Evolutionary conservation across 2,329 filamentous ascomycete genomes (phyloP), one percentile per base, ranked within the genome.

Genomic region (Phaeosphaeriaceae sp.): DNA sequence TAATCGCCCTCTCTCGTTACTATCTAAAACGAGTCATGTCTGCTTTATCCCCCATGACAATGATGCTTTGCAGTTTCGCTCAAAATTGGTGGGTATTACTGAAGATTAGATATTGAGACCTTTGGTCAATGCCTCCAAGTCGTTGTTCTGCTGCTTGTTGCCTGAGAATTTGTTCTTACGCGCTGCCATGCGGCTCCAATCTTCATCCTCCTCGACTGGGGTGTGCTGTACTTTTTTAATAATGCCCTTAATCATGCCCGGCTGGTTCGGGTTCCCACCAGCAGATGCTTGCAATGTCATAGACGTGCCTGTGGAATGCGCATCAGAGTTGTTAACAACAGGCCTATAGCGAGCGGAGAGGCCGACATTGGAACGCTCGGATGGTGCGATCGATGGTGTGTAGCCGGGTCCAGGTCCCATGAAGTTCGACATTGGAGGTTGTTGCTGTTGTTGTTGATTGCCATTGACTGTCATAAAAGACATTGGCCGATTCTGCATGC

Each of bases 351-450:
- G 86, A 26, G 90, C 87, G 7, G 94, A 92, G 43, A 96, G 82
- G 13, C 94, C 94, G 53, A 97, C 79, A 71, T 95, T 97, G 79
- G 92, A 97, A 53, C 94, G 88, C 76, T 97, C 94, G 4, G 91
- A 96, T 1, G 94, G 94, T 2, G 94, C 93, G 60, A 99, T 96
- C 1, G 93, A 97, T 1, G 92, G 86, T 1, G 92, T 83, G 74
- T 97, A 97, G 7, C 84, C 86, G 42, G 53, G 46, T 23, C 53
- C 49, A 13, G 58, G 54, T 13, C 58, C 59, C 54, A 63, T 52
- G 43, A 74, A 72, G 20, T 59, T 67, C 13, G 67, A 67, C 50
- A 54, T 60, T 21, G 60, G 68, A 20, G 66, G 68, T 35, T 56
- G 63, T 34, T 72, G 68, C 35, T 56, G 63, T 34, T 72, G 73